These are phyloP conservation scores for Aspergillus nomiae DNA, from an alignment of 2,329 filamentous ascomycete species.

Conservation along the genomic window DNA sequence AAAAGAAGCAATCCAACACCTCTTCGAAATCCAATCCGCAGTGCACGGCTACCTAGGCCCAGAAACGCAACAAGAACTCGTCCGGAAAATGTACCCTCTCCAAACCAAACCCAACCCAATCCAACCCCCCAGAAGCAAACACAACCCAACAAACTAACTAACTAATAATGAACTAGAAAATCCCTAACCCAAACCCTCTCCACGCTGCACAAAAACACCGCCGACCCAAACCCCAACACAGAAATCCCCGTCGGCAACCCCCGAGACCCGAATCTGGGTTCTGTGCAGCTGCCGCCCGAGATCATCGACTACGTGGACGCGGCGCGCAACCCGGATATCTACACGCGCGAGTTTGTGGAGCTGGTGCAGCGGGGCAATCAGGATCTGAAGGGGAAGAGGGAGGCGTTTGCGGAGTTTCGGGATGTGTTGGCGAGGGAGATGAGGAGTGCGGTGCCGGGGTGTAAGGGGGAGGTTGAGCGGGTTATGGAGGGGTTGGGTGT, in stretches of 20 bases:
- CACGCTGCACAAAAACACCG: slow-evolving; percentile 49
- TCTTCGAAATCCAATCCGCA: slow-evolving; percentile 63
- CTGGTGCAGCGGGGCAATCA: slow-evolving; percentile 64
- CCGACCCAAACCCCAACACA: slow-evolving; percentile 16
- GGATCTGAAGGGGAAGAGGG: slow-evolving; percentile 61
- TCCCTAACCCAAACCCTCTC: slow-evolving; percentile 57
- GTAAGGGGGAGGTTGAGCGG: slow-evolving; percentile 54
- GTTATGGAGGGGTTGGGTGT: slow-evolving; percentile 38
- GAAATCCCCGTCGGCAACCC: not conserved
- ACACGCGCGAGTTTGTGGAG: slow-evolving; percentile 67
- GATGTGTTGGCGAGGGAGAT: slow-evolving; percentile 62
- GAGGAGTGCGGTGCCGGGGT: slow-evolving; percentile 59
- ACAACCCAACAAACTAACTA: not conserved
- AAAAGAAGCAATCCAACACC: slow-evolving; percentile 63
- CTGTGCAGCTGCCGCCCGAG: slow-evolving; percentile 59
- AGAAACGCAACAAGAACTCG: slow-evolving; percentile 59
- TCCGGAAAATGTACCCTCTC: slow-evolving; percentile 56
- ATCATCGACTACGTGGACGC: slow-evolving; percentile 65
- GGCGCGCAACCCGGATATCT: slow-evolving; percentile 67
- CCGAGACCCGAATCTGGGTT: not conserved
- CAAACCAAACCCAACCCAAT: not conserved
- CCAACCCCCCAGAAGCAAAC: too few relatives aligned
- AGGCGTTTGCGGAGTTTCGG: slow-evolving; percentile 61
- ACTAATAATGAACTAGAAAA: slow-evolving; percentile 37
- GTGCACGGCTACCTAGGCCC: slow-evolving; percentile 61